Evolutionary conservation across 2,329 filamentous ascomycete genomes (phyloP), one percentile per base, ranked within the genome.

Genomic region (Arthrinium phaeospermum): DNA sequence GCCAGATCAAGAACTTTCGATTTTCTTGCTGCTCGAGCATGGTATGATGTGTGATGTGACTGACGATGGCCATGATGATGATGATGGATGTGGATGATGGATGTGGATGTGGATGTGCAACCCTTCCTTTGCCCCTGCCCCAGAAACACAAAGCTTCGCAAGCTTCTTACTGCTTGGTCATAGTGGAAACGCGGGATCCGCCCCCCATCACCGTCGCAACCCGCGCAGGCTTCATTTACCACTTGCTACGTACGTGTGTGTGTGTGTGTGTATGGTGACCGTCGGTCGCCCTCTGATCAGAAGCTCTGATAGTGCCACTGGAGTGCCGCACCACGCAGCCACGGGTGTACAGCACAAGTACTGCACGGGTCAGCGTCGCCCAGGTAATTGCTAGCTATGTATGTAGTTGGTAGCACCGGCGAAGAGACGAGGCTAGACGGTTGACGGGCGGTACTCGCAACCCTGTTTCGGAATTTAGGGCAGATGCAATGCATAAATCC

Each of bases 111-210:
- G 19, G 5, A 19, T 6, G 14, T 46, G 4, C 37, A 41, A 41
- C 45, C 45, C 16, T 19, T 19, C 45, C 51, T 13, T 14, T 16
- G 5, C 30, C 53, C 30, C 53, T 30, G 37, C 53, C 27, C 53
- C 53, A 16, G 16, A 61, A 61, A 37, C n/a, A 22, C 53, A 61
- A 61, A 61, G 53, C 53, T 37, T 64, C 57, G 57, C 57, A 64
- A 64, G 57, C 57, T 41, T 64, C 30, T 64, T 41, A n/a, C 57
- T 16, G 19, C 57, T 64, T 41, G 19, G 34, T n/a, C 19, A n/a
- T 37, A 34, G 57, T 64, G 34, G 57, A 64, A 64, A 64, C 30
- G 57, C 30, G 57, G 47, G 34, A n/a, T 34, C 57, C 34, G 47
- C 47, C 47, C 47, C 47, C 45, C 19, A 14, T 13, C 7, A 8